phyloP scores from a whole-genome alignment of 192 early-diverging fungal species.

The Coemansia sp. region DNA sequence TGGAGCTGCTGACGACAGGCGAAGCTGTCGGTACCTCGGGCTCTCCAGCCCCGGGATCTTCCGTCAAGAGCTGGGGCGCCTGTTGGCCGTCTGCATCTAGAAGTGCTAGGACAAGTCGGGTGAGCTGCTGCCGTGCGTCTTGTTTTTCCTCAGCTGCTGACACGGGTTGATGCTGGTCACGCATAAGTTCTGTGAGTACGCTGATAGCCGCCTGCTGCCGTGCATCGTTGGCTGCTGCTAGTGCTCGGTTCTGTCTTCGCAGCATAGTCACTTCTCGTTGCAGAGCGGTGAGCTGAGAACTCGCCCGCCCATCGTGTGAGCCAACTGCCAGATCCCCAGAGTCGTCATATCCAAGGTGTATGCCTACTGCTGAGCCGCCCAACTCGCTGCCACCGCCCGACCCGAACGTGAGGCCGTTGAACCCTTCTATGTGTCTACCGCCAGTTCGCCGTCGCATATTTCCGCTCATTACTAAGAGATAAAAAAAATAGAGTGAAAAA shows the following conservation, averaged over 20 bases:
- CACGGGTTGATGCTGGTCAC: neutral
- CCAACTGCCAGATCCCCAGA: neutral
- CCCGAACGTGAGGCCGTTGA: constrained; percentile 48
- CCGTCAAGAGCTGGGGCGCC: neutral
- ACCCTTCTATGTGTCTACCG: constrained; percentile 18
- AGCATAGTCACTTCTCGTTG: constrained; percentile 32
- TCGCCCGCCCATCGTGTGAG: neutral
- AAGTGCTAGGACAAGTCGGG: constrained; percentile 28
- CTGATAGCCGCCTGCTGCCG: constrained; percentile 28
- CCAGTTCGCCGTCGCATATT: constrained; percentile 1
- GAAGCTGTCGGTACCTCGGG: neutral
- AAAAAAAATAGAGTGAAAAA: neutral
- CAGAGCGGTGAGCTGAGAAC: constrained; percentile 17
- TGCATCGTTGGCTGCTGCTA: constrained; percentile 19
- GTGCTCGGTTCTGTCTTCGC: constrained; percentile 28
- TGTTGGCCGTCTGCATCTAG: constrained; percentile 18
- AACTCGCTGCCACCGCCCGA: constrained; percentile 2
- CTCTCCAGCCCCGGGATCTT: neutral
- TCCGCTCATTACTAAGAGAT: neutral
- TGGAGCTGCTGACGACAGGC: constrained; percentile 1
- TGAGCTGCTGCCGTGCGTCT: constrained; percentile 26
- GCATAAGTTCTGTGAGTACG: constrained; percentile 24
- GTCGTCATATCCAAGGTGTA: neutral
- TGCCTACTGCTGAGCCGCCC: neutral
- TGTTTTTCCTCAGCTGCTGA: neutral